Conservation (phyloP, 108 stramenopile species). For the Cylindrotheca fusiformis region DNA sequence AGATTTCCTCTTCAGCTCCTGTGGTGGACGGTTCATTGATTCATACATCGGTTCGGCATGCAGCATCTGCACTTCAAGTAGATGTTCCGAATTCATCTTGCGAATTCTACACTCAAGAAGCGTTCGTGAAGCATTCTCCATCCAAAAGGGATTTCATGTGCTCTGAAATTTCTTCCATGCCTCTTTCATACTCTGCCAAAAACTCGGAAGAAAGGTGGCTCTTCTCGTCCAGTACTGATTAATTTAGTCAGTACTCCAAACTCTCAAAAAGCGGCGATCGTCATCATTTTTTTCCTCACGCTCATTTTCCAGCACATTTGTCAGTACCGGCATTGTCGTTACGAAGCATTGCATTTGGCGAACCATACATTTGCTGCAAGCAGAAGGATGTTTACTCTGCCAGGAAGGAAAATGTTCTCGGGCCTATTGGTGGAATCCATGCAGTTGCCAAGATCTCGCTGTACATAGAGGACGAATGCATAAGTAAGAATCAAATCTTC, state of each 20-base stretch:
- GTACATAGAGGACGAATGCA: too few relatives aligned
- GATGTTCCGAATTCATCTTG: background rate
- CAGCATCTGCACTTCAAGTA: slow-evolving; percentile 10
- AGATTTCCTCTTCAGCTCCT: too few relatives aligned
- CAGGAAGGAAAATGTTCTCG: slow-evolving; percentile 52
- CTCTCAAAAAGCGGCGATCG: background rate
- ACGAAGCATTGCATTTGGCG: background rate
- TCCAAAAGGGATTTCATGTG: background rate
- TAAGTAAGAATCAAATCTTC: too few relatives aligned
- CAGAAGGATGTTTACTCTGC: slow-evolving; percentile 43
- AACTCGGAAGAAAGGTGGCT: background rate
- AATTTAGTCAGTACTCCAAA: slow-evolving; percentile 1
- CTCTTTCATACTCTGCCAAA: slow-evolving; percentile 5
- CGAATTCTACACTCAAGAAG: background rate
- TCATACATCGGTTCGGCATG: background rate
- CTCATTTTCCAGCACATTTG: background rate
- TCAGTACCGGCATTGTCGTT: background rate
- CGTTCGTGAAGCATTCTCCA: slow-evolving; percentile 4
- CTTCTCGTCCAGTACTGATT: background rate
- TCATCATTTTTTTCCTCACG: background rate
- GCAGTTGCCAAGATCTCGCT: slow-evolving; percentile 49
- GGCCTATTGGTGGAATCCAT: slow-evolving; percentile 73
- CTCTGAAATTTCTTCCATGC: slow-evolving; percentile 8
- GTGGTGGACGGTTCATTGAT: too few relatives aligned
- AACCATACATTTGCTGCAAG: slow-evolving; percentile 50